These are phyloP conservation scores for Ascosphaera acerosa DNA, from an alignment of 2,329 filamentous ascomycete species.

Conservation along the genomic window DNA sequence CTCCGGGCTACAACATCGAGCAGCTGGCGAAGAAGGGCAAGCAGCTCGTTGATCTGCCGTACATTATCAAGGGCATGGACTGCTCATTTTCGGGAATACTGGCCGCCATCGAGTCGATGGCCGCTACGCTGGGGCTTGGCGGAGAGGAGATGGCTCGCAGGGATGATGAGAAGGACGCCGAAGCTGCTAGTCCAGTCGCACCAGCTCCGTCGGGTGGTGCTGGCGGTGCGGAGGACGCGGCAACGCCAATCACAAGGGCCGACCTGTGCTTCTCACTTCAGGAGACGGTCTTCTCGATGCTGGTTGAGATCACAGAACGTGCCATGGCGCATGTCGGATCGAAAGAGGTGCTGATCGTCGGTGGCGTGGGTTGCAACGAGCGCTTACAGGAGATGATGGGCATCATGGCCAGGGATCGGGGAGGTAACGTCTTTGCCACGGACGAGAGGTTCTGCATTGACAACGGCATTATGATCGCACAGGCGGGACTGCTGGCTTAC, in stretches of 20 bases:
- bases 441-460: slow-evolving; percentile 98
- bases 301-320: slow-evolving; percentile 93
- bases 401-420: slow-evolving; percentile 67
- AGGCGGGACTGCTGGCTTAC: slow-evolving; percentile 72
- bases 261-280: slow-evolving; percentile 89
- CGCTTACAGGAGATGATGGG: slow-evolving; percentile 97
- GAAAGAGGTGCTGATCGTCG: slow-evolving; percentile 81
- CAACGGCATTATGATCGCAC: slow-evolving; percentile 98
- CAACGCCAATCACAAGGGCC: slow-evolving; percentile 38
- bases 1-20: slow-evolving; percentile 95
- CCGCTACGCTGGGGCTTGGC: slow-evolving; percentile 23
- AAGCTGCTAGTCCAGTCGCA: background rate
- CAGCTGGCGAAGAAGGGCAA: slow-evolving; percentile 56
- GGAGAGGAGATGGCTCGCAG: slow-evolving; percentile 27
- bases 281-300: slow-evolving; percentile 88
- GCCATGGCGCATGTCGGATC: slow-evolving; percentile 96
- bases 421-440: slow-evolving; percentile 77
- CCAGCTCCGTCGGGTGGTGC: background rate
- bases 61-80: slow-evolving; percentile 97
- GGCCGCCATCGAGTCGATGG: slow-evolving; percentile 55
- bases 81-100: slow-evolving; percentile 88
- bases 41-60: slow-evolving; percentile 63
- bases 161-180: slow-evolving; percentile 7
- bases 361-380: slow-evolving; percentile 87
- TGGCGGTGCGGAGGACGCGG: slow-evolving; percentile 4